Percentiles rank a stretch among this genome's conserved stretches.
Conservation (phyloP, 129 eudicot species). For the Flaveria trinervia region DNA sequence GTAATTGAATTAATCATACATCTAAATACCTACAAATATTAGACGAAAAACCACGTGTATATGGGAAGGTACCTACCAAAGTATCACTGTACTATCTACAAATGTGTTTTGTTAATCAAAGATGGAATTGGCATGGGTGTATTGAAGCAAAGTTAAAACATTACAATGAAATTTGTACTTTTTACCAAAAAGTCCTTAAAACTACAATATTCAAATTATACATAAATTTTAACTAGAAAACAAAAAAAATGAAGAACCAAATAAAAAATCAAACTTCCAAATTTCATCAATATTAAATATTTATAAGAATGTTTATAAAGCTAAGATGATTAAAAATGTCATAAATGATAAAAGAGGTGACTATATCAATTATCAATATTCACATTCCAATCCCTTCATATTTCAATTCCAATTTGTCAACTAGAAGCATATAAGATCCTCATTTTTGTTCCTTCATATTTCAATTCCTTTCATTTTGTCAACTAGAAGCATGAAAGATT, state of each 20-base stretch:
- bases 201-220: too few relatives aligned
- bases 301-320: neutral
- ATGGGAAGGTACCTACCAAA: slow-evolving; percentile 9
- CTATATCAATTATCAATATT: neutral
- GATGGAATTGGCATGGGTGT: neutral
- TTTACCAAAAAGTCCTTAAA: neutral
- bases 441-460: too few relatives aligned
- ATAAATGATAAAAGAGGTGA: neutral
- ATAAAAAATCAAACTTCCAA: too few relatives aligned
- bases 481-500: neutral
- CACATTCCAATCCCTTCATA: neutral
- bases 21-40: slow-evolving; percentile 23
- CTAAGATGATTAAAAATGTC: neutral
- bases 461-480: neutral
- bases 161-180: too few relatives aligned
- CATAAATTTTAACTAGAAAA: too few relatives aligned
- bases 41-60: slow-evolving; percentile 20
- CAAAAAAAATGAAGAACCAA: too few relatives aligned
- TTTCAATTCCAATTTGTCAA: too few relatives aligned
- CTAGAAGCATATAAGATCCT: too few relatives aligned
- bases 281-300: neutral
- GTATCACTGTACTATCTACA: slow-evolving; percentile 4
- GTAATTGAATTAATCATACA: slow-evolving; percentile 9
- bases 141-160: too few relatives aligned
- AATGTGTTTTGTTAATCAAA: neutral